Evolutionary conservation across 148 eudicot species (phyloP).

Genomic region (Camellia japonica): DNA sequence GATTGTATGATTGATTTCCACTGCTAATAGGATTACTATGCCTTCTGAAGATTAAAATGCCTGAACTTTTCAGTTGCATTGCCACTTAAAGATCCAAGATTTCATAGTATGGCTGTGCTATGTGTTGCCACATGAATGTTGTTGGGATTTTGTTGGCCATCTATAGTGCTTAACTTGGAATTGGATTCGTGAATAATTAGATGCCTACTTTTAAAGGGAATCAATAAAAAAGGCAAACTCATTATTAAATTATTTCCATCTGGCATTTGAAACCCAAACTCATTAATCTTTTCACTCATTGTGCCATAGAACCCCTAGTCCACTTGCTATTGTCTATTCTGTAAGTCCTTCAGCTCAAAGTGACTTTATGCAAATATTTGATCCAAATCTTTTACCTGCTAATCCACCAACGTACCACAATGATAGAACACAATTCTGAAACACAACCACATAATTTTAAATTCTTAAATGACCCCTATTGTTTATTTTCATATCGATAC

Average conservation of each 20-base stretch:
- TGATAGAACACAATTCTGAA: not conserved
- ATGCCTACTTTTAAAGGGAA: not conserved
- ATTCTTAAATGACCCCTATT: no score
- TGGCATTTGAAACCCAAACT: not conserved
- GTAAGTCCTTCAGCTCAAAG: not conserved
- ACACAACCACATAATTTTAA: no score
- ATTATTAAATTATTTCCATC: not conserved
- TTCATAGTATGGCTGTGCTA: not conserved
- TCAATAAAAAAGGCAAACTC: no score
- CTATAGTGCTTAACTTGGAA: not conserved
- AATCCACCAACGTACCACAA: not conserved
- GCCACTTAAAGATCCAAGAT: not conserved
- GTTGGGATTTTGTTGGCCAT: not conserved
- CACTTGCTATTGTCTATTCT: not conserved
- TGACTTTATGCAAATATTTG: not conserved
- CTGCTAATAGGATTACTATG: constrained; percentile 36
- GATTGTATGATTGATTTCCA: no score
- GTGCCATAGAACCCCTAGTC: no score
- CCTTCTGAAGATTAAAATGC: not conserved
- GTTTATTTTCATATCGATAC: not conserved
- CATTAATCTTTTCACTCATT: not conserved
- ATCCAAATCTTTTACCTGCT: not conserved
- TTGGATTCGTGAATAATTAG: not conserved
- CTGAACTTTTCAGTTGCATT: not conserved
- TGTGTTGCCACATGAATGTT: not conserved